These are phyloP conservation scores for Stromatinia cepivora DNA, from an alignment of 2,329 filamentous ascomycete species.

Conservation along the genomic window DNA sequence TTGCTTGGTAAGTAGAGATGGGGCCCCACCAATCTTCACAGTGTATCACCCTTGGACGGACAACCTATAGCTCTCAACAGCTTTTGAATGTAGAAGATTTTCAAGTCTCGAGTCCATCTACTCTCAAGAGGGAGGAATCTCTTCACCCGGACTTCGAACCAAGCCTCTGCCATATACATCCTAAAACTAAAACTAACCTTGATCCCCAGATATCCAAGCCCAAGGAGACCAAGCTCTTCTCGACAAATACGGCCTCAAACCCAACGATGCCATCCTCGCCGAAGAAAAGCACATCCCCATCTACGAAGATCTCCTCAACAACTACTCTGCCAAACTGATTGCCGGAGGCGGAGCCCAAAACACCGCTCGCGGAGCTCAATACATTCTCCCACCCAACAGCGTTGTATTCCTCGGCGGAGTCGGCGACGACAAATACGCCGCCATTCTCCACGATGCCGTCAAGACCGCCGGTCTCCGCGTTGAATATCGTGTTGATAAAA, in stretches of 20 bases:
- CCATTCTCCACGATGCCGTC: constrained; percentile 82
- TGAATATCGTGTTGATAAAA: constrained; percentile 89
- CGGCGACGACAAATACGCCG: constrained; percentile 93
- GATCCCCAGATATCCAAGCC: constrained; percentile 78
- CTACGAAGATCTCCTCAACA: constrained; percentile 91
- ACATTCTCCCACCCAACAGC: constrained; percentile 85
- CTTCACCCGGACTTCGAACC: not conserved
- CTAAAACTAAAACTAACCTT: constrained; percentile 1
- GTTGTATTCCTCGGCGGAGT: constrained; percentile 93
- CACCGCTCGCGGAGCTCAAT: constrained; percentile 93
- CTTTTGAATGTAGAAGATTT: not conserved
- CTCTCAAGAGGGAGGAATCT: not conserved
- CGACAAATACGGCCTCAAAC: constrained; percentile 89
- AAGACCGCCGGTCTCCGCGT: constrained; percentile 85
- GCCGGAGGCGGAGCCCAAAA: constrained; percentile 97
- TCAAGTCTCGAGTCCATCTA: not conserved
- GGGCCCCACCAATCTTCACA: not conserved
- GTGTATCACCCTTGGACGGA: not conserved
- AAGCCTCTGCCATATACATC: constrained; percentile 6
- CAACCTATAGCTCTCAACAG: constrained; percentile 2
- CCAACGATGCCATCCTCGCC: constrained; percentile 96
- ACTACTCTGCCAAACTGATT: constrained; percentile 90
- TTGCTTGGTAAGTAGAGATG: constrained; percentile 70
- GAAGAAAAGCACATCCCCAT: constrained; percentile 86
- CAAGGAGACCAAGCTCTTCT: constrained; percentile 79